Percentiles rank a stretch among this genome's conserved stretches.
Conservation (phyloP, 306 rosid genomes). For the Spatholobus suberectus region DNA sequence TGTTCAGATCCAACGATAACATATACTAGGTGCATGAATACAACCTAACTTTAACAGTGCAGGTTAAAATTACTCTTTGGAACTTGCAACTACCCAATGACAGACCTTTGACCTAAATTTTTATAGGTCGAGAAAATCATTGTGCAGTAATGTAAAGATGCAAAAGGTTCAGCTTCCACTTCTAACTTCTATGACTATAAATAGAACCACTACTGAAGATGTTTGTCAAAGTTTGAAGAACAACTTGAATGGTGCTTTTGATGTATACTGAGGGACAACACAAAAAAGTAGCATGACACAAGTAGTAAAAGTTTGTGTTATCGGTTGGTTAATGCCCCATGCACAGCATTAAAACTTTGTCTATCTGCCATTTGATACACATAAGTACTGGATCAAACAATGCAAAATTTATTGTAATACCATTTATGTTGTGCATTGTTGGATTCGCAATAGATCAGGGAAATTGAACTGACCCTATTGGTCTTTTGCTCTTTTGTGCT, state of each 20-base stretch:
- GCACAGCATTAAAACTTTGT: neutral
- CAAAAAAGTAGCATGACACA: neutral
- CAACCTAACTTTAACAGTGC: too few relatives aligned
- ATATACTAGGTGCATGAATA: neutral
- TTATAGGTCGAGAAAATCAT: neutral
- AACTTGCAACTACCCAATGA: neutral
- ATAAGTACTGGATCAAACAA: neutral
- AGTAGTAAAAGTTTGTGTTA: neutral
- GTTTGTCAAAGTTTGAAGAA: neutral
- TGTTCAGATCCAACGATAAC: neutral
- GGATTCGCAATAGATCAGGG: neutral
- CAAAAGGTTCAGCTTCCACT: conserved; percentile 5
- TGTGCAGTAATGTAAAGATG: neutral
- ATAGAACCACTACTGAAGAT: neutral
- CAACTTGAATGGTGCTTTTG: neutral
- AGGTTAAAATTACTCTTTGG: neutral
- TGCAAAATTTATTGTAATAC: neutral
- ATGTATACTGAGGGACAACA: neutral
- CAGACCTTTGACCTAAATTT: neutral
- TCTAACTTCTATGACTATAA: neutral
- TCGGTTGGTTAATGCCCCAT: neutral
- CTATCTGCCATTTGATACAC: neutral
- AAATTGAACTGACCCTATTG: neutral
- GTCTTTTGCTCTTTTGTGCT: neutral
- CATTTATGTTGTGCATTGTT: neutral